Evolutionary conservation across 2,329 filamentous ascomycete genomes (phyloP), one percentile per base, ranked within the genome.

Genomic region (Colletotrichum australisinense): DNA sequence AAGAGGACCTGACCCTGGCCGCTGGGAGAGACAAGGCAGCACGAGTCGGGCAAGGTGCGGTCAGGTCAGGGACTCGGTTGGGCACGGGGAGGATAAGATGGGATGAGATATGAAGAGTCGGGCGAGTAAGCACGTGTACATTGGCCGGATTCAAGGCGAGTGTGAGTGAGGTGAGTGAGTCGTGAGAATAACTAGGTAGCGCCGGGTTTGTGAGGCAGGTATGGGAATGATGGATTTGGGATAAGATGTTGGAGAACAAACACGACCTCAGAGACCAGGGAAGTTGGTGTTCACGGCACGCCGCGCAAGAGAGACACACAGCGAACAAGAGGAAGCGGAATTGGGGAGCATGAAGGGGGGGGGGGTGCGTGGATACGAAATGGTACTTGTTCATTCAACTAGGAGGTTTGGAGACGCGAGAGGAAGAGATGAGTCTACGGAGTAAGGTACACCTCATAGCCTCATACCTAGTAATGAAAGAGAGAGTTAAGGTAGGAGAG

Each of bases 181-280:
- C 3, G 26, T 28, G 32, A 56, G 6, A 0, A 42, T 42, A 35
- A 22, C 6, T 14, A 32, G 42, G 24, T 26, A n/a, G 63, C n/a
- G 53, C 49, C 32, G 22, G 49, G 63, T 26, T 49, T 60, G 22
- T 38, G 38, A 65, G 67, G 28, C 19, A 59, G 70, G 28, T 59
- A 72, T 53, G 64, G 59, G 32, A 58, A 72, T 69, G 65, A 69
- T 53, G 65, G 52, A 38, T 63, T 63, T 22, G 26, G 26, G 24
- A 16, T 32, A n/a, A 28, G 14, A 63, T 56, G 22, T 56, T 56
- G 53, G 53, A 56, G n/a, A 56, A 24, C 8, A 28, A 28, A 26
- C 16, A 28, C 26, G n/a, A 56, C 14, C 19, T n/a, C 22, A 19
- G 11, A 22, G 53, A 56, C 53, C 22, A 28, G 12, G 53, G 8